These are phyloP conservation scores for Saturnispora serradocipensis DNA, from an alignment of 805 yeast genomes.

Conservation along the genomic window DNA sequence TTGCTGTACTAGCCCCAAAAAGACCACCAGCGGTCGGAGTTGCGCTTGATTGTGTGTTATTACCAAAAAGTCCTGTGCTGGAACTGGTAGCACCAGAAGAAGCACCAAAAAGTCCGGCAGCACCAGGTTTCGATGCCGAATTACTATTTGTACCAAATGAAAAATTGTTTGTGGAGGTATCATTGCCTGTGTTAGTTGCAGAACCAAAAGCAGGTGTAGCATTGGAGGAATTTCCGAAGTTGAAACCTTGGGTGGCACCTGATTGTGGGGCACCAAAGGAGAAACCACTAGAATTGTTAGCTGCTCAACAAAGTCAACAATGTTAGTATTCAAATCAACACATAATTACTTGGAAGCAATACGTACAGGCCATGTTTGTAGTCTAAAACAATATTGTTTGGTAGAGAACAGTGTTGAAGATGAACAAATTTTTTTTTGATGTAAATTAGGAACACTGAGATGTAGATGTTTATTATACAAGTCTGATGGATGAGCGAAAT, in stretches of 20 bases:
- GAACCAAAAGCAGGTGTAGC: neutral
- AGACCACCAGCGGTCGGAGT: slow-evolving; percentile 6
- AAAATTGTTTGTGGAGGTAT: neutral
- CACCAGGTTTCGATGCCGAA: neutral
- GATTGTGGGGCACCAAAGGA: neutral
- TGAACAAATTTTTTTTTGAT: neutral
- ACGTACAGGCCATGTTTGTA: neutral
- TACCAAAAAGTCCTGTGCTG: neutral
- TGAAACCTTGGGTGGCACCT: neutral
- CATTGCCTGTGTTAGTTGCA: neutral
- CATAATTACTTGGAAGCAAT: neutral
- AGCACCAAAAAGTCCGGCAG: slow-evolving; percentile 2
- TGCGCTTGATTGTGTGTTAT: neutral
- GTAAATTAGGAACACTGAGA: neutral
- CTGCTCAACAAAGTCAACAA: neutral
- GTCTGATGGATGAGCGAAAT: neutral
- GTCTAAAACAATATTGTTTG: neutral
- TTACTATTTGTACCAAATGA: neutral
- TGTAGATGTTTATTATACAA: neutral
- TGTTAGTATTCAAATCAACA: neutral
- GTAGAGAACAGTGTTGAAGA: neutral
- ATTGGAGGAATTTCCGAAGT: neutral
- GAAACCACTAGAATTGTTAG: slow-evolving; percentile 6
- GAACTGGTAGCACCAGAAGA: neutral
- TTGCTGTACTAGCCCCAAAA: neutral